Evolutionary conservation across 306 rosid genomes (phyloP), one percentile per base, ranked within the genome.

Genomic region (Cicer pinnatifidum): DNA sequence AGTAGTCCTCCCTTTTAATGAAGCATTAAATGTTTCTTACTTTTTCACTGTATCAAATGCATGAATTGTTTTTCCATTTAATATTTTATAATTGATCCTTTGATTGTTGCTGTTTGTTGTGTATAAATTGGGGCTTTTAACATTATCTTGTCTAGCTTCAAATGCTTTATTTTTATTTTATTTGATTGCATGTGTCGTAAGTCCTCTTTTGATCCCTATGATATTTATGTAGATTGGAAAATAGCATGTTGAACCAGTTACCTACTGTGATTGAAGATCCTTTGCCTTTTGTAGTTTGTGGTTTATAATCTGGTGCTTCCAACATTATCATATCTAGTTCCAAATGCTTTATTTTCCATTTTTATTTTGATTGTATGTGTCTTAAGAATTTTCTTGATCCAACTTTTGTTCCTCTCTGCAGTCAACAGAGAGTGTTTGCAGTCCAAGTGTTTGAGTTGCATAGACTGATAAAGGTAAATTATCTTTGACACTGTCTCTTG

Each of bases 391-490:
- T 89, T 87, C 70, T 84, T 91, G 89, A 91, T 81, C 75, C 35
- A 58, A 86, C 86, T 86, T 80, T 13, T 88, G 66, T 84, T 84
- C 82, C 84, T 90, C 71, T 87, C 82, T 84, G 82, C 97, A 95
- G 99, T 80, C 91, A 89, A 71, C 95, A 89, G 71, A 84, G 90
- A 79, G 87, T 87, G 63, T 89, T 89, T 77, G 91, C 91, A 50
- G 87, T 89, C 52, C 95, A 87, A 85, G 91, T 89, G 60, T 89
- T 89, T 81, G 95, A 89, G 85, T 81, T 89, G 84, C 95, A 89
- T 73, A 89, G 95, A 76, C 69, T 89, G 69, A 78, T 89, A 69
- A 85, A 89, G 95, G 95, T 89, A 84, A 77, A 73, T 56, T 83
- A 66, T 83, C 80, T 52, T 73, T 66, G 33, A 45, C 72, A 53